Evolutionary conservation across 805 yeast species (phyloP).

Genomic region (Schwanniomyces vanrijiae): DNA sequence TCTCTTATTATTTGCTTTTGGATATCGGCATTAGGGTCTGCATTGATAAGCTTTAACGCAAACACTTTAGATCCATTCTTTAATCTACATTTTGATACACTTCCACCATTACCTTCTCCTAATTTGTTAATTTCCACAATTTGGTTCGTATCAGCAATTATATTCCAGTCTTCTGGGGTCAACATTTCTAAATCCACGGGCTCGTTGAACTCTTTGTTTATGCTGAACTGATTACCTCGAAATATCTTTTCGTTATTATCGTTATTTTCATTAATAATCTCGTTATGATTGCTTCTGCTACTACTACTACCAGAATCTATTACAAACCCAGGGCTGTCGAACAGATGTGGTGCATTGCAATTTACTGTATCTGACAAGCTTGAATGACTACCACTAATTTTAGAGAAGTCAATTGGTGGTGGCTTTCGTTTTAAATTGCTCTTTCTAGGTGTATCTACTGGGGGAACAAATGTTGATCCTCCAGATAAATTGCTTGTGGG

Average conservation of each 20-base stretch:
- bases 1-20: slow-evolving; percentile 91
- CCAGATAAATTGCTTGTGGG: slow-evolving; percentile 24
- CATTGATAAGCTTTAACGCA: slow-evolving; percentile 76
- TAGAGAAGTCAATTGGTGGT: slow-evolving; percentile 43
- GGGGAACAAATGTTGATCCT: neutral
- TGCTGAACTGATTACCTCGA: neutral
- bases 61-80: slow-evolving; percentile 59
- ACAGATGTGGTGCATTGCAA: neutral
- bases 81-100: slow-evolving; percentile 77
- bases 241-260: neutral
- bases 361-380: slow-evolving; percentile 9
- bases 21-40: slow-evolving; percentile 80
- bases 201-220: neutral
- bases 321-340: neutral
- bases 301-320: slow-evolving; percentile 1
- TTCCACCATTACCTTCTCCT: slow-evolving; percentile 96
- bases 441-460: neutral
- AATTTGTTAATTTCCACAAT: slow-evolving; percentile 68
- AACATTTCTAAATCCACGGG: slow-evolving; percentile 42
- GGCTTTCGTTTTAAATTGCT: slow-evolving; percentile 31
- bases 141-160: slow-evolving; percentile 53
- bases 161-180: slow-evolving; percentile 76
- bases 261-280: neutral
- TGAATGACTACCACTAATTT: slow-evolving; percentile 25
- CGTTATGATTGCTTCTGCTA: neutral